Evolutionary conservation across 176 grass and related monocot species (phyloP), one percentile per base, ranked within the genome.

Genomic region (Aegilops sharonensis): DNA sequence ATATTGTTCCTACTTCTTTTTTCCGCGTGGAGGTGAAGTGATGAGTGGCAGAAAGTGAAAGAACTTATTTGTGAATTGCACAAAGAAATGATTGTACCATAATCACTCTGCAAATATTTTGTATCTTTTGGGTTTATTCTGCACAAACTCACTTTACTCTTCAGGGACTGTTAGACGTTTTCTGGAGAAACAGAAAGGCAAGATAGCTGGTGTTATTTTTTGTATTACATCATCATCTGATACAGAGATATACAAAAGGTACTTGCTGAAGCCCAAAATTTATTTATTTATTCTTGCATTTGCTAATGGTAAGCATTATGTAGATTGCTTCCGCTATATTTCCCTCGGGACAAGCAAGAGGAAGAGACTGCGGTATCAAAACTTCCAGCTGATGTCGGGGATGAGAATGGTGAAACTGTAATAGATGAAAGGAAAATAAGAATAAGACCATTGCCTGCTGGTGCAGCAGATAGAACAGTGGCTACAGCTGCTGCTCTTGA

Each of bases 351-450:
- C 77, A 95, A 92, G 78, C 90, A 92, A 64, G 97, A 98, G 87
- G 97, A 98, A 89, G 92, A 96, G 25, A 91, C 94, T 82, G 94
- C 94, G 0, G 48, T 91, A 48, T 94, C 83, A 24, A 98, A 98
- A 82, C 90, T 98, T 77, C 97, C 97, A 86, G 91, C 94, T 71
- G 97, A 98, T 94, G 97, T 96, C 71, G 97, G 97, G 17, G 94
- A 98, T 88, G 97, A 98, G 90, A 98, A 98, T 91, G 94, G 97
- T 65, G 94, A 96, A 78, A 96, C 97, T 3, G 67, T 96, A 74
- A 96, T 98, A 63, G 90, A 98, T 88, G 97, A 98, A 94, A 86
- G 97, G 81, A 95, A 98, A 91, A 98, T 98, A 80, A 94, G 96
- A 87, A 98, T 95, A 91, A 98, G 90, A 85, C 88, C 96, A 63